A percentile compares a stretch with the other conserved stretches of the same genome.
Conservation (phyloP, 176 grass and related monocot species). For the Puccinellia tenuiflora region DNA sequence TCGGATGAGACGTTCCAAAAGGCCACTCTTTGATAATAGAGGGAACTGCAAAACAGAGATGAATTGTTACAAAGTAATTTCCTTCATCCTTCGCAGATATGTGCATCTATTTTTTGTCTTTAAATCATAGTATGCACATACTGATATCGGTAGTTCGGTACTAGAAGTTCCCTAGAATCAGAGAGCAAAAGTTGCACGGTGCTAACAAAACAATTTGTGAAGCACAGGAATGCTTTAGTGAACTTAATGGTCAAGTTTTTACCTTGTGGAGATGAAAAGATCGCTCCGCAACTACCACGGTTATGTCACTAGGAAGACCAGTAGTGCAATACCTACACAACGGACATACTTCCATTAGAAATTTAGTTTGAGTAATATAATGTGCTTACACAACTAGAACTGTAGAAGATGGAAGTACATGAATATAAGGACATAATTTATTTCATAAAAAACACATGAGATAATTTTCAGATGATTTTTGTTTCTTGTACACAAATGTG, state of each 20-base stretch:
- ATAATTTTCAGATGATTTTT: neutral
- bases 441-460: neutral
- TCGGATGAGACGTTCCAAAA: conserved; percentile 62
- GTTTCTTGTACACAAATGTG: neutral
- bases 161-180: neutral
- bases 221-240: neutral
- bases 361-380: neutral
- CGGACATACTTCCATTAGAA: conserved; percentile 15
- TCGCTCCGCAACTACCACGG: conserved; percentile 46
- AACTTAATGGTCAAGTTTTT: conserved; percentile 18
- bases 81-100: neutral
- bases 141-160: no score
- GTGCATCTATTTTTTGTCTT: neutral
- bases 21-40: conserved; percentile 85
- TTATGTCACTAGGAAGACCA: conserved; percentile 85
- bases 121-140: no score
- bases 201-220: neutral
- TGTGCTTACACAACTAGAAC: conserved; percentile 1
- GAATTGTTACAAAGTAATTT: neutral
- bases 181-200: conserved; percentile 3
- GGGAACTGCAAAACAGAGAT: conserved; percentile 59
- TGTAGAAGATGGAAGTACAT: neutral
- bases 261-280: conserved; percentile 96
- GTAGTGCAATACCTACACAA: conserved; percentile 73
- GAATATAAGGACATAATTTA: neutral